phyloP scores from a whole-genome alignment of 495 filamentous ascomycete genomes.

The Bacidia rubella region DNA sequence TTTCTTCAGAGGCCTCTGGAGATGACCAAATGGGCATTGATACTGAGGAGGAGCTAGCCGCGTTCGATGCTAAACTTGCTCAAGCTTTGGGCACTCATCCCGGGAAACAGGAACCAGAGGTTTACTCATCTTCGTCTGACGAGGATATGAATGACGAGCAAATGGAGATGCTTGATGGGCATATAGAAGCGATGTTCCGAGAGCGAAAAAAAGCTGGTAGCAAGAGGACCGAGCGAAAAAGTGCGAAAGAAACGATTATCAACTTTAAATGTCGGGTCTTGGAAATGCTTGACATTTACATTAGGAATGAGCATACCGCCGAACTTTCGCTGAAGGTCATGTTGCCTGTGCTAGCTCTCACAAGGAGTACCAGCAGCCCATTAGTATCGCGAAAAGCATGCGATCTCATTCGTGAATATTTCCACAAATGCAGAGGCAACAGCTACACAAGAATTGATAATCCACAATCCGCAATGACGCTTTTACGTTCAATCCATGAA shows the following conservation, averaged over 20 bases:
- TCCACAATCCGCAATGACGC: slow-evolving; percentile 32
- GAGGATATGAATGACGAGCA: slow-evolving; percentile 87
- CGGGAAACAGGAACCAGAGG: slow-evolving; percentile 39
- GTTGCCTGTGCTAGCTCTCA: slow-evolving; percentile 46
- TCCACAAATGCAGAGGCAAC: slow-evolving; percentile 51
- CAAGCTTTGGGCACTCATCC: slow-evolving; percentile 46
- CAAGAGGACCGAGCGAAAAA: slow-evolving; percentile 70
- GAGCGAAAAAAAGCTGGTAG: slow-evolving; percentile 46
- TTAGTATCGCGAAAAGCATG: slow-evolving; percentile 60
- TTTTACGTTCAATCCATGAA: slow-evolving; percentile 55
- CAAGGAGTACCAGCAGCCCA: slow-evolving; percentile 51
- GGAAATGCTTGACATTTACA: slow-evolving; percentile 73
- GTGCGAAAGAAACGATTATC: slow-evolving; percentile 76
- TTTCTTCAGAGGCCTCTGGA: slow-evolving; percentile 14
- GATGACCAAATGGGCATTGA: slow-evolving; percentile 30
- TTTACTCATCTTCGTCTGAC: slow-evolving; percentile 36
- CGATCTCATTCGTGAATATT: slow-evolving; percentile 52
- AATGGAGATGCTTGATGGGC: slow-evolving; percentile 80
- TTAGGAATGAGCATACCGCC: slow-evolving; percentile 62
- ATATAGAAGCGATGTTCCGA: slow-evolving; percentile 70
- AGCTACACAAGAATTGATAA: slow-evolving; percentile 29
- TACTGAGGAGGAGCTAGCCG: slow-evolving; percentile 41
- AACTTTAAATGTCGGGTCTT: slow-evolving; percentile 92
- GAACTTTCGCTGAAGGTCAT: slow-evolving; percentile 52
- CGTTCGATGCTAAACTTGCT: slow-evolving; percentile 66